phyloP scores from a whole-genome alignment of 306 rosid genomes.

The Carpinus viminea region DNA sequence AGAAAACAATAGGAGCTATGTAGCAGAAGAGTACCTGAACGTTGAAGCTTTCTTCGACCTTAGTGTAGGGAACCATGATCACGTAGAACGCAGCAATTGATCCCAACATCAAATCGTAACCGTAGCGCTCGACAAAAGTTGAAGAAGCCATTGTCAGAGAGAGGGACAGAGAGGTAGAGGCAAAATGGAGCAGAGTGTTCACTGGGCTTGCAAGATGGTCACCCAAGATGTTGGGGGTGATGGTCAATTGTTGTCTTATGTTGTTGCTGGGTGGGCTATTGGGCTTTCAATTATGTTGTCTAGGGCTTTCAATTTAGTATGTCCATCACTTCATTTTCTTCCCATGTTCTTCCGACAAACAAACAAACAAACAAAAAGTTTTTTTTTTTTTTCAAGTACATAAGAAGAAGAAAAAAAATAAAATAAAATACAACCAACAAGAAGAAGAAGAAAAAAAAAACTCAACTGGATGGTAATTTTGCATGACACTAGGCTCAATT shows the following conservation, averaged over 20 bases:
- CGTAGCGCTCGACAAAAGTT: constrained; percentile 45
- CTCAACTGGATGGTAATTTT: too few relatives aligned
- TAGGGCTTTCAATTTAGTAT: too few relatives aligned
- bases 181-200: not conserved
- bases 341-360: too few relatives aligned
- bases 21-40: constrained; percentile 56
- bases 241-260: too few relatives aligned
- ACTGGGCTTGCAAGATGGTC: not conserved
- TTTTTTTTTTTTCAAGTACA: too few relatives aligned
- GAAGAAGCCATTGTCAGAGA: constrained; percentile 60
- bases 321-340: too few relatives aligned
- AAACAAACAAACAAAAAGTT: too few relatives aligned
- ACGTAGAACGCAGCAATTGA: constrained; percentile 65
- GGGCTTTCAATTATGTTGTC: not conserved
- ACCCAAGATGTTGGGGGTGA: too few relatives aligned
- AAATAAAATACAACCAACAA: too few relatives aligned
- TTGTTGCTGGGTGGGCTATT: not conserved
- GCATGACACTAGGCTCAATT: too few relatives aligned
- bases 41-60: constrained; percentile 96
- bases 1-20: not conserved
- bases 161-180: not conserved
- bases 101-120: constrained; percentile 71
- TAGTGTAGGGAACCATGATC: constrained; percentile 72
- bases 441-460: too few relatives aligned
- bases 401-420: too few relatives aligned